Conservation (phyloP, 1,284 basidiomycete genomes). For the Leucoagaricus sp. region DNA sequence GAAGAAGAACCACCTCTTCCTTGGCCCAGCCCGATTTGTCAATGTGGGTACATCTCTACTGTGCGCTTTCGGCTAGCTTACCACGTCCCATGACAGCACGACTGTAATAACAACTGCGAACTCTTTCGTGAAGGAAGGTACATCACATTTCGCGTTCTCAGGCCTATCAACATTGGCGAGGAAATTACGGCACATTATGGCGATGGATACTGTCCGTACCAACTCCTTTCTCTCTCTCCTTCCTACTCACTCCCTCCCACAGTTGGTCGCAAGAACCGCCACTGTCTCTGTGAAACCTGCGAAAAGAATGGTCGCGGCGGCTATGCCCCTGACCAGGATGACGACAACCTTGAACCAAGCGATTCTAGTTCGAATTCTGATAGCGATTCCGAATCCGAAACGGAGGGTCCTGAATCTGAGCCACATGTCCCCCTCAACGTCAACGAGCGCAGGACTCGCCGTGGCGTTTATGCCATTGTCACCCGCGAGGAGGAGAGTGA, state of each 20-base stretch:
- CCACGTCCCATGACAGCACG: slow-evolving; percentile 61
- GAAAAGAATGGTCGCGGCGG: slow-evolving; percentile 77
- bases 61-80: slow-evolving; percentile 23
- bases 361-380: slow-evolving; percentile 49
- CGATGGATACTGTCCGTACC: slow-evolving; percentile 70
- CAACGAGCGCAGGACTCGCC: slow-evolving; percentile 74
- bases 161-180: slow-evolving; percentile 79
- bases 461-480: slow-evolving; percentile 74
- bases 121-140: slow-evolving; percentile 85
- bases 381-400: slow-evolving; percentile 44
- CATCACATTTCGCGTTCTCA: slow-evolving; percentile 86
- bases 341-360: slow-evolving; percentile 44
- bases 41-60: slow-evolving; percentile 64
- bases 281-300: slow-evolving; percentile 90
- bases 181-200: slow-evolving; percentile 88
- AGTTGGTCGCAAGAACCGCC: slow-evolving; percentile 86
- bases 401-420: slow-evolving; percentile 43
- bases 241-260: slow-evolving; percentile 16
- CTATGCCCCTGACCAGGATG: slow-evolving; percentile 59
- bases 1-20: slow-evolving; percentile 90
- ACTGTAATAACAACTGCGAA: slow-evolving; percentile 89
- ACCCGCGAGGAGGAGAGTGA: slow-evolving; percentile 50
- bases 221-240: slow-evolving; percentile 14
- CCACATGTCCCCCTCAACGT: slow-evolving; percentile 35
- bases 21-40: slow-evolving; percentile 92